phyloP scores from a whole-genome alignment of 306 rosid genomes.

The Lathyrus tuberosus region DNA sequence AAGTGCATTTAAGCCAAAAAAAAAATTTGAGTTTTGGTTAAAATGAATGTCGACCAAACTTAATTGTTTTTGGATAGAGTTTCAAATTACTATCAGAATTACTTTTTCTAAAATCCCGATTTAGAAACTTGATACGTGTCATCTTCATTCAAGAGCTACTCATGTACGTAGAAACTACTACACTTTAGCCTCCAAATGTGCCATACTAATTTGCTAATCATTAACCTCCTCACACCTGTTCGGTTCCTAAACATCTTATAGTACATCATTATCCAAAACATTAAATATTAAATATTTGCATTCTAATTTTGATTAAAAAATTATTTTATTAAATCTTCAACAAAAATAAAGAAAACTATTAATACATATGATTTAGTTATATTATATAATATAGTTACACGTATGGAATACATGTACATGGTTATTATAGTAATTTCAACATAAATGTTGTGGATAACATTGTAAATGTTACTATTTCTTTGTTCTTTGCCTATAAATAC shows the following conservation, averaged over 20 bases:
- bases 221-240: constrained; percentile 38
- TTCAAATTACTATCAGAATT: no score
- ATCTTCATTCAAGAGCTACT: neutral
- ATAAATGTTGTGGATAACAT: constrained; percentile 2
- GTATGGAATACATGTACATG: neutral
- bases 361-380: no score
- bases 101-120: no score
- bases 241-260: neutral
- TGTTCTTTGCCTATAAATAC: constrained; percentile 37
- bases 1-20: no score
- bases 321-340: neutral
- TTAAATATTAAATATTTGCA: no score
- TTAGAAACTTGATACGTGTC: neutral
- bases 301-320: neutral
- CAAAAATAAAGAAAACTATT: no score
- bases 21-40: no score
- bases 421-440: constrained; percentile 25
- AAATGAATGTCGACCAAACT: no score
- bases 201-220: neutral
- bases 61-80: no score
- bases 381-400: neutral
- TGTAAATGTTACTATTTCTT: neutral
- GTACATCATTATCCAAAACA: neutral
- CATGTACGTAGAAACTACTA: neutral
- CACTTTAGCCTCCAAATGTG: constrained; percentile 31